These are phyloP conservation scores for Daldinia grandis DNA, from an alignment of 495 filamentous ascomycete species.

Conservation along the genomic window DNA sequence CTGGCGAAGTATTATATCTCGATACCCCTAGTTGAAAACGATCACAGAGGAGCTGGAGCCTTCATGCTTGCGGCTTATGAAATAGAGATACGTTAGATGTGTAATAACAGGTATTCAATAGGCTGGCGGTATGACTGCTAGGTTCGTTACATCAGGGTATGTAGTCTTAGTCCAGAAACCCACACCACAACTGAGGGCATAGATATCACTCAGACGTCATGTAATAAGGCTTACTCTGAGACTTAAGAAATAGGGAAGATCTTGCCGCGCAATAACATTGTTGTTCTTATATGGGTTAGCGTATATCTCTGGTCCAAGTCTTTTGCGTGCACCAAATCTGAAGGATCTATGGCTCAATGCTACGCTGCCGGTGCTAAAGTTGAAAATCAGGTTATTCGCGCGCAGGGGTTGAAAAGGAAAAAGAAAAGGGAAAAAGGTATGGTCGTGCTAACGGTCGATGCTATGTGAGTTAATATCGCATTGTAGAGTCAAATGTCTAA, in stretches of 20 bases:
- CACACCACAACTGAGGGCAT: no score
- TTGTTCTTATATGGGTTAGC: no score
- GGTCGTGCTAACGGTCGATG: not conserved
- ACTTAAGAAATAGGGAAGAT: no score
- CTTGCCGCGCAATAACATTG: no score
- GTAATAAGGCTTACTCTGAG: no score
- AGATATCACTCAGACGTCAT: no score
- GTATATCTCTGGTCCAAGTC: not conserved
- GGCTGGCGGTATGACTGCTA: no score
- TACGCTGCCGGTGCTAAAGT: not conserved
- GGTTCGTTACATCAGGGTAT: no score
- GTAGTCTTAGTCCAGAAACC: no score
- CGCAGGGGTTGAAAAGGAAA: not conserved
- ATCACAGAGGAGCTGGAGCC: conserved; percentile 57
- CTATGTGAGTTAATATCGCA: not conserved
- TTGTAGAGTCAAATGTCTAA: not conserved
- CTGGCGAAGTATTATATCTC: conserved; percentile 57
- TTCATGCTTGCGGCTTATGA: conserved; percentile 61
- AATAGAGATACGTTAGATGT: conserved; percentile 44
- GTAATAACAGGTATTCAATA: not conserved
- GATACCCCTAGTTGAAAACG: conserved; percentile 55
- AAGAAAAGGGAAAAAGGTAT: not conserved
- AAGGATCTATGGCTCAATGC: not conserved
- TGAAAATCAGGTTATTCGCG: not conserved
- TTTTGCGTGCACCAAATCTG: not conserved